phyloP scores from a whole-genome alignment of 2,329 filamentous ascomycete genomes.

The Arachnopeziza araneosa region DNA sequence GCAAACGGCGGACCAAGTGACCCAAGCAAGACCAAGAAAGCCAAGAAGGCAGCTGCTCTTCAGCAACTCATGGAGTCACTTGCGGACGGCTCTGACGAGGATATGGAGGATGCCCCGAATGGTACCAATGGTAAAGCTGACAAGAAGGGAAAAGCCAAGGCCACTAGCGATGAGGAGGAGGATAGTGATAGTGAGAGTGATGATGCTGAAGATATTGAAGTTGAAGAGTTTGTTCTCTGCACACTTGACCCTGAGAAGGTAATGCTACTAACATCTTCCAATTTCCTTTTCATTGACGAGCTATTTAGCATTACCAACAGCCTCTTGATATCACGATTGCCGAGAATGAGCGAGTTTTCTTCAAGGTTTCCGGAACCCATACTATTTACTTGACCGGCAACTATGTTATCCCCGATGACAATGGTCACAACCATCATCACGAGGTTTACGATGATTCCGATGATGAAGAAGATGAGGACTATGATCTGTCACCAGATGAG shows the following conservation, averaged over 20 bases:
- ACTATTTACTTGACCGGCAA: conserved; percentile 91
- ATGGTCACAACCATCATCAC: conserved; percentile 48
- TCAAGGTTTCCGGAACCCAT: conserved; percentile 86
- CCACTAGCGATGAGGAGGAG: conserved; percentile 48
- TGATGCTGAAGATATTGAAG: conserved; percentile 51
- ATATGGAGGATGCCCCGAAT: conserved; percentile 67
- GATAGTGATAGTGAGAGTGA: conserved; percentile 46
- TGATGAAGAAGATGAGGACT: conserved; percentile 63
- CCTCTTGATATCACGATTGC: conserved; percentile 86
- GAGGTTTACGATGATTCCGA: conserved; percentile 58
- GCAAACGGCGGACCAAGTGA: conserved; percentile 87
- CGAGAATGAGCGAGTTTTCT: conserved; percentile 86
- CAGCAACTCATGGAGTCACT: conserved; percentile 71
- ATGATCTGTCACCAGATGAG: conserved; percentile 75
- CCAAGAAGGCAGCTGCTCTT: conserved; percentile 69
- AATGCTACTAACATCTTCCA: conserved; percentile 33
- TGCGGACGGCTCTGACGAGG: conserved; percentile 56
- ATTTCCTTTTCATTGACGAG: conserved; percentile 25
- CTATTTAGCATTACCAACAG: conserved; percentile 81
- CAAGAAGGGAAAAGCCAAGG: conserved; percentile 68
- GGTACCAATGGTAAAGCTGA: conserved; percentile 53
- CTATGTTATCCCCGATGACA: conserved; percentile 71
- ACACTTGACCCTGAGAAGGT: conserved; percentile 91
- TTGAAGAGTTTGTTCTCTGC: conserved; percentile 91
- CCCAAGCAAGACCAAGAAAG: conserved; percentile 82